These are phyloP conservation scores for Colletotrichum gigasporum DNA, from an alignment of 2,329 filamentous ascomycete species.

Conservation along the genomic window DNA sequence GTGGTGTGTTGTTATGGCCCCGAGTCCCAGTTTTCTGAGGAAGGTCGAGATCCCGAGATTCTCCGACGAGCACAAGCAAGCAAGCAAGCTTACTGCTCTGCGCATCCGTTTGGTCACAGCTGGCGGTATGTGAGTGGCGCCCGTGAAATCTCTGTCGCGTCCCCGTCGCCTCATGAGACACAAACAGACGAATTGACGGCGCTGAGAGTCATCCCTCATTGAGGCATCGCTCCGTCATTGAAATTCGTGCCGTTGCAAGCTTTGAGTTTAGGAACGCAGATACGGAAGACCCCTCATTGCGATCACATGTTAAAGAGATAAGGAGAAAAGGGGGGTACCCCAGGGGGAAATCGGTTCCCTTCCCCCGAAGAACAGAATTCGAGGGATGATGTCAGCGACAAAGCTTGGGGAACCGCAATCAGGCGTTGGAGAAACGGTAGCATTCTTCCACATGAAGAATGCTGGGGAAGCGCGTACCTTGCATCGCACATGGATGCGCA, in stretches of 20 bases:
- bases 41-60: constrained; percentile 27
- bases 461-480: constrained; percentile 29
- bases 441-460: constrained; percentile 14
- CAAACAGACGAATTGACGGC: constrained; percentile 22
- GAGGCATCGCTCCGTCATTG: background rate
- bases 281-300: constrained; percentile 16
- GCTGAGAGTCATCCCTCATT: constrained; percentile 9
- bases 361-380: constrained; percentile 14
- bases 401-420: constrained; percentile 14
- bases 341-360: constrained; percentile 23
- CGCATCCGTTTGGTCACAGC: constrained; percentile 14
- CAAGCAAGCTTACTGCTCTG: constrained; percentile 9
- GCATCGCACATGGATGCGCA: constrained; percentile 21
- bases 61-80: constrained; percentile 28
- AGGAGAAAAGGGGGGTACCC: constrained; percentile 11
- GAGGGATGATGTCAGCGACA: constrained; percentile 27
- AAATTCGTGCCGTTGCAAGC: constrained; percentile 3
- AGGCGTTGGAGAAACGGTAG: constrained; percentile 2
- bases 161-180: constrained; percentile 13
- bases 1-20: constrained; percentile 13
- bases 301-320: constrained; percentile 32
- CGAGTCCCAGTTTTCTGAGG: constrained; percentile 22
- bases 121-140: constrained; percentile 25
- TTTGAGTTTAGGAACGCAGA: constrained; percentile 14
- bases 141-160: constrained; percentile 10